Conservation (phyloP, 257 asterid genomes). For the Coffea canephora region DNA sequence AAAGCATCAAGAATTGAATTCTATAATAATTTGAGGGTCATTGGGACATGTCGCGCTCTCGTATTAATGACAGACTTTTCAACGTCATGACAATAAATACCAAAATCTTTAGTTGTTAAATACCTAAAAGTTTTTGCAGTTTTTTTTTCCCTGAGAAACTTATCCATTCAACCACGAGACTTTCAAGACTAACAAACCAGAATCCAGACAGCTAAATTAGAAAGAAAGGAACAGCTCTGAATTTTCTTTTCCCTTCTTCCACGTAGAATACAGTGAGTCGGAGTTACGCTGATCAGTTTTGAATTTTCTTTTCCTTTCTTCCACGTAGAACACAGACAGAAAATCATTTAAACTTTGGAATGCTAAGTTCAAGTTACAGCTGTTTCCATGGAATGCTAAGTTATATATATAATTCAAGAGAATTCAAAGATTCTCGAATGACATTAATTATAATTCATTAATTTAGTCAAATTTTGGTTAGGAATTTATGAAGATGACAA, state of each 20-base stretch:
- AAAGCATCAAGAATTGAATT: too few species aligned
- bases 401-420: too few species aligned
- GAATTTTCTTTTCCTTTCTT: neutral
- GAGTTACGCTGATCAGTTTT: neutral
- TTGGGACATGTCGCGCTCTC: too few species aligned
- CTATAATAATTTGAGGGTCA: too few species aligned
- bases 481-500: too few species aligned
- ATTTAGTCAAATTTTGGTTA: neutral
- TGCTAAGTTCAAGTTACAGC: neutral
- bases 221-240: neutral
- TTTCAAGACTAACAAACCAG: neutral
- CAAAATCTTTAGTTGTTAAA: too few species aligned
- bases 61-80: too few species aligned
- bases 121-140: too few species aligned
- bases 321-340: neutral
- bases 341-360: neutral
- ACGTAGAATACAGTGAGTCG: neutral
- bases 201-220: neutral
- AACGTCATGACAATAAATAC: too few species aligned
- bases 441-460: too few species aligned
- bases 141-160: neutral
- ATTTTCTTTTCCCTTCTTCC: neutral
- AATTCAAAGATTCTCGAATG: neutral
- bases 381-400: neutral
- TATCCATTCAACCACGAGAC: neutral